Conservation (phyloP, 2,329 filamentous ascomycete genomes). For the Botrytis sinoallii region DNA sequence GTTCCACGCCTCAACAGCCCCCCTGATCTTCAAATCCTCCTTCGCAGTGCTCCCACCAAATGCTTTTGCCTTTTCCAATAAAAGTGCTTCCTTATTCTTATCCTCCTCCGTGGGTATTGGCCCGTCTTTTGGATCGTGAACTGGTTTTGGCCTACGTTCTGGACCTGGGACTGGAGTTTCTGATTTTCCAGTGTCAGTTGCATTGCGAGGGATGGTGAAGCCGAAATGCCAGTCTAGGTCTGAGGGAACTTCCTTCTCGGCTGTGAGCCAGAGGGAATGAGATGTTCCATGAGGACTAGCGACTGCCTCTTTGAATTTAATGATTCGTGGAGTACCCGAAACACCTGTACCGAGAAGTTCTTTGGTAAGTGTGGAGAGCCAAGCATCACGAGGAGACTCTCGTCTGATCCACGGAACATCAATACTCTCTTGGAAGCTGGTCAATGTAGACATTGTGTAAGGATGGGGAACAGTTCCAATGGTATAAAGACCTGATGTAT, state of each 20-base stretch:
- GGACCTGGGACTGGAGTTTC: slow-evolving; percentile 57
- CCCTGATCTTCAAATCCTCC: slow-evolving; percentile 47
- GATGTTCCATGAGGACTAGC: slow-evolving; percentile 63
- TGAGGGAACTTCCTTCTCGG: slow-evolving; percentile 55
- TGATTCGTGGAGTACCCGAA: slow-evolving; percentile 61
- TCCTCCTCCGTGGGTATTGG: slow-evolving; percentile 52
- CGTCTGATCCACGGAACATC: slow-evolving; percentile 65
- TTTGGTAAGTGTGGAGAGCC: slow-evolving; percentile 70
- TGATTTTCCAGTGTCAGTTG: slow-evolving; percentile 51
- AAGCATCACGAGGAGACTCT: slow-evolving; percentile 70
- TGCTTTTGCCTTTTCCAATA: slow-evolving; percentile 55
- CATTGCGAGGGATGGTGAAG: slow-evolving; percentile 67
- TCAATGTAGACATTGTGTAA: slow-evolving; percentile 73
- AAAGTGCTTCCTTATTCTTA: slow-evolving; percentile 50
- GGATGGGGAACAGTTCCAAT: slow-evolving; percentile 90
- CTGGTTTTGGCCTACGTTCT: slow-evolving; percentile 52
- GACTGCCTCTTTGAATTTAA: slow-evolving; percentile 77
- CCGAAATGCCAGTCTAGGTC: slow-evolving; percentile 89
- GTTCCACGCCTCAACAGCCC: slow-evolving; percentile 63
- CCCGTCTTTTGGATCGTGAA: slow-evolving; percentile 48
- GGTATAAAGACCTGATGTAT: slow-evolving; percentile 70
- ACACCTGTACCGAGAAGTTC: slow-evolving; percentile 63
- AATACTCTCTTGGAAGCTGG: slow-evolving; percentile 57
- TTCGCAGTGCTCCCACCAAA: slow-evolving; percentile 42
- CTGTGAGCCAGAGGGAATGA: slow-evolving; percentile 76